Conservation (phyloP, 1,284 basidiomycete species). For the Fomitopsis betulina region DNA sequence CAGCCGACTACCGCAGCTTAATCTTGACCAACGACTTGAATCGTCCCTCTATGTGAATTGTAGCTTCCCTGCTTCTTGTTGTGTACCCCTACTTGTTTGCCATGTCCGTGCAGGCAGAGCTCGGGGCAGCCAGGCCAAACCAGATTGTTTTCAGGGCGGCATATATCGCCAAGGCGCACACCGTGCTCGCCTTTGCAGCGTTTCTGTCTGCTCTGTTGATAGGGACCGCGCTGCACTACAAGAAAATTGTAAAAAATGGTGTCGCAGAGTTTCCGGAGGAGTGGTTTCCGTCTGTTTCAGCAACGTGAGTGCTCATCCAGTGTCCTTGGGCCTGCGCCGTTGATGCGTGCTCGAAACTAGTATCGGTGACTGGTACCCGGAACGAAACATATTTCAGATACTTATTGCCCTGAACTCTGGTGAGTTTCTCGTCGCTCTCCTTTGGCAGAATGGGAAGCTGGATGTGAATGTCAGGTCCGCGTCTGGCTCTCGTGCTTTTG, state of each 20-base stretch:
- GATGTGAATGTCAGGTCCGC: slow-evolving; percentile 50
- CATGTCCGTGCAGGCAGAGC: background rate
- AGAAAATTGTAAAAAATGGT: slow-evolving; percentile 86
- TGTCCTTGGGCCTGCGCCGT: background rate
- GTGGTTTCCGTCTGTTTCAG: slow-evolving; percentile 92
- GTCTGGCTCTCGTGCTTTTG: slow-evolving; percentile 73
- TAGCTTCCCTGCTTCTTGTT: background rate
- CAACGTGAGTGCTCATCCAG: slow-evolving; percentile 60
- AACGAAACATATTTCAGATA: slow-evolving; percentile 87
- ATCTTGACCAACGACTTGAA: background rate
- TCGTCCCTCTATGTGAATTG: background rate
- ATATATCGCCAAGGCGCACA: slow-evolving; percentile 62
- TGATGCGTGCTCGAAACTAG: slow-evolving; percentile 30
- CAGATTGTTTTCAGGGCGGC: slow-evolving; percentile 36
- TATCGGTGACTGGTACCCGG: slow-evolving; percentile 90
- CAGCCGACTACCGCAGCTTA: background rate
- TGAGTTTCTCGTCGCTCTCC: slow-evolving; percentile 25
- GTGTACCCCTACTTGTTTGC: background rate
- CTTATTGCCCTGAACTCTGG: slow-evolving; percentile 85
- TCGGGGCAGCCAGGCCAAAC: background rate
- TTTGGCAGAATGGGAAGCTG: background rate
- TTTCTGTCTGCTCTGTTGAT: slow-evolving; percentile 69
- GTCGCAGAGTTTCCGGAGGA: slow-evolving; percentile 85
- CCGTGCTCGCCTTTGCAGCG: slow-evolving; percentile 63
- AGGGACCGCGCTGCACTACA: slow-evolving; percentile 74